Conservation (phyloP, 2,329 filamentous ascomycete genomes). For the Ascochyta clinopodiicola region DNA sequence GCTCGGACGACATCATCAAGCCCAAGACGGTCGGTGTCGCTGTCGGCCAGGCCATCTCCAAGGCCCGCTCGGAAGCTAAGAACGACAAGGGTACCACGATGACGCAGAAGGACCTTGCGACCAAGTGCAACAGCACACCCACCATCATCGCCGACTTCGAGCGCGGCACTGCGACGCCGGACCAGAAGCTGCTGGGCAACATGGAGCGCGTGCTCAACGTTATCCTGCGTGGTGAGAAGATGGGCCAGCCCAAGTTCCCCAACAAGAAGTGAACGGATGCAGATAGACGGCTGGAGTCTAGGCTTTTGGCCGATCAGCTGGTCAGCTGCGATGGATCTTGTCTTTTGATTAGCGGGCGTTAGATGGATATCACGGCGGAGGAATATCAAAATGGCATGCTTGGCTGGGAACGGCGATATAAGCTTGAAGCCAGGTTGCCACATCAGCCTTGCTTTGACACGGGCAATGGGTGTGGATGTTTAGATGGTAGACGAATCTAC, state of each 20-base stretch:
- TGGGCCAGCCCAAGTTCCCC: conserved; percentile 81
- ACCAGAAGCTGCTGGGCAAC: conserved; percentile 78
- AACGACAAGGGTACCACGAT: conserved; percentile 75
- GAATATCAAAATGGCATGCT: conserved; percentile 18
- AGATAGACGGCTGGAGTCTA: not conserved
- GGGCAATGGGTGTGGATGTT: conserved; percentile 2
- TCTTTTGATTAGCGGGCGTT: conserved; percentile 39
- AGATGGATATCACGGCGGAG: conserved; percentile 32
- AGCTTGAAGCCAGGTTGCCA: conserved; percentile 12
- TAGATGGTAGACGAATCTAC: conserved; percentile 16
- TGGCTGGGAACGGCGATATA: not conserved
- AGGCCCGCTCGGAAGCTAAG: conserved; percentile 78
- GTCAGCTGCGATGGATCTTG: conserved; percentile 13
- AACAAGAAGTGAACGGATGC: conserved; percentile 59
- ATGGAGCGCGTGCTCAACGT: conserved; percentile 89
- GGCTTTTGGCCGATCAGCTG: not conserved
- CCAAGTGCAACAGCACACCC: conserved; percentile 86
- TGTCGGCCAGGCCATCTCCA: conserved; percentile 83
- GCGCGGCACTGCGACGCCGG: conserved; percentile 76
- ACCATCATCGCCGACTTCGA: conserved; percentile 85
- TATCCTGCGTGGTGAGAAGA: conserved; percentile 83
- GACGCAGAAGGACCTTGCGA: conserved; percentile 88
- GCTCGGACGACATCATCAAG: conserved; percentile 95
- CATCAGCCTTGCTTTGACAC: conserved; percentile 15
- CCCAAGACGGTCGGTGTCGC: conserved; percentile 82